Base-by-base conservation (phyloP, 2,329 filamentous ascomycete genomes). In the Pseudogymnoascus sp. region DNA sequence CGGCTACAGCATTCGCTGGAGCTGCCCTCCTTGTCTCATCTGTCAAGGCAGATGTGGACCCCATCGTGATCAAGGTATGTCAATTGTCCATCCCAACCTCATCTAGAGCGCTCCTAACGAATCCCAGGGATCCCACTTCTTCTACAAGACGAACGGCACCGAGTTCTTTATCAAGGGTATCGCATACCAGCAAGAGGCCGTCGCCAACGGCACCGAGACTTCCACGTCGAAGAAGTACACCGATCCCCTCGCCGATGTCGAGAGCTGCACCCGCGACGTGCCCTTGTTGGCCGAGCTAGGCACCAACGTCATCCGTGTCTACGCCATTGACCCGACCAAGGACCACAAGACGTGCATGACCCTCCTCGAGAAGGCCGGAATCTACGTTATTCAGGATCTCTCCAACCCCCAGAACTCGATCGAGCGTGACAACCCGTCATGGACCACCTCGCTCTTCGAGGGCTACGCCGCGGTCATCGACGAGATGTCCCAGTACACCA, bases 161-260 rank as follows among this genome's bases (percentile, higher is more conserved):
- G 93, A 95, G 78, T 93, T 97, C 82, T 97, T 86, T 82, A 91
- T 97, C 76, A 91, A 89, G 77, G 95, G 95, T 79, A 82, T 99
- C 70, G 95, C 95, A 69, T 99, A 99, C 80, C 95, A 99, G 81
- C 86, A 93, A 79, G 90, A 93, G 71, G 81, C 81, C 68, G 80
- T 80, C 67, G 79, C 83, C 61, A 82, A 81, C 61, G 82, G 85
- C 66, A 72, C 72, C 64, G 47, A 29, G 14, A 79, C 80, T 62
- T 80, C 78, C 38, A 75, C 75, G 62, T 74, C 73, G 64, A 74
- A 76, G 63, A 80, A 80, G 66, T 97, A 93, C 80, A 83, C 81
- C 67, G 95, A 99, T 74, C 93, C 95, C 64, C 85, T 99, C 42
- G 82, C 91, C 69, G 86, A 96, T 72, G 77, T 78, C 64, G 77